phyloP scores from a whole-genome alignment of 805 yeast genomes.

The Hanseniaspora vineae region DNA sequence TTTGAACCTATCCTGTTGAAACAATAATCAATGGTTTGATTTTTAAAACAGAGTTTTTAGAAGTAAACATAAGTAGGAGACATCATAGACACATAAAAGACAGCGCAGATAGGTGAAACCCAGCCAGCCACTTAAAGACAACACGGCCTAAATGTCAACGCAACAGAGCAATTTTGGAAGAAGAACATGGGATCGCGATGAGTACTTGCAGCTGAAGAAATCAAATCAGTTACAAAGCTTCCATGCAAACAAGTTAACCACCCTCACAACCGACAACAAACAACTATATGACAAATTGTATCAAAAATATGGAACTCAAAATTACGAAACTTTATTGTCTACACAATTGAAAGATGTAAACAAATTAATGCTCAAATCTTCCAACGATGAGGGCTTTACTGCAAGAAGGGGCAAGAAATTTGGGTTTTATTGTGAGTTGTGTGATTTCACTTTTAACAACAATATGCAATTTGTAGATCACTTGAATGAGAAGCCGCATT shows the following conservation, averaged over 20 bases:
- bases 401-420: conserved; percentile 42
- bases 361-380: conserved; percentile 7
- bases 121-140: not conserved
- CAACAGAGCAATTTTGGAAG: conserved; percentile 36
- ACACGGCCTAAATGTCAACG: not conserved
- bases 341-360: conserved; percentile 20
- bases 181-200: conserved; percentile 60
- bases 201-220: conserved; percentile 37
- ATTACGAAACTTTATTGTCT: conserved; percentile 11
- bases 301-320: conserved; percentile 14
- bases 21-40: too few species aligned
- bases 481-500: conserved; percentile 62
- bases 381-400: conserved; percentile 10
- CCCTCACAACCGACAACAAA: not conserved
- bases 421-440: conserved; percentile 75
- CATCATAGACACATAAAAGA: not conserved
- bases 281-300: conserved; percentile 10
- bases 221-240: conserved; percentile 13
- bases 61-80: not conserved
- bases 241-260: too few species aligned
- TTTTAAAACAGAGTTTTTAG: too few species aligned
- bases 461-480: conserved; percentile 74
- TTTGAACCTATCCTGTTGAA: too few species aligned
- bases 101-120: too few species aligned
- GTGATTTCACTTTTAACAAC: conserved; percentile 74